Evolutionary conservation across 768 basidiomycete species (phyloP).

Genomic region (Mrakia blollopis): DNA sequence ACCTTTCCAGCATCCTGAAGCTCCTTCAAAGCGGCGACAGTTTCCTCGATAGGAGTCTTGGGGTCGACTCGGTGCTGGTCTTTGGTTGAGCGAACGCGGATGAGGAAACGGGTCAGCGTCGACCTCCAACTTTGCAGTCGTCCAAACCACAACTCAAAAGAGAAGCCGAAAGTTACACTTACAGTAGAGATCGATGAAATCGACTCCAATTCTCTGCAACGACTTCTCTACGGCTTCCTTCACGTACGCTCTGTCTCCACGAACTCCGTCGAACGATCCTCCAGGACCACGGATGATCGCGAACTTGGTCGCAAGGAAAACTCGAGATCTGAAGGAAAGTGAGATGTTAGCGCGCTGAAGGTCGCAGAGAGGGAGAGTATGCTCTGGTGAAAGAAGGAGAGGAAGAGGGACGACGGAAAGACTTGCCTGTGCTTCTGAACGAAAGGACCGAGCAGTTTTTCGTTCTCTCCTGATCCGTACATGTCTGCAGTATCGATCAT

Average conservation of each 20-base stretch:
- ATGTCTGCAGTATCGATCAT: constrained; percentile 13
- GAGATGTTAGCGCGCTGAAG: too few relatives aligned
- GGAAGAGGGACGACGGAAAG: neutral
- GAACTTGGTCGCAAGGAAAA: constrained; percentile 40
- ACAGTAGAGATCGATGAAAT: constrained; percentile 29
- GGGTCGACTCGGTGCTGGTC: constrained; percentile 42
- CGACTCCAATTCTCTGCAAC: constrained; percentile 23
- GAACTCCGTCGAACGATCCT: constrained; percentile 16
- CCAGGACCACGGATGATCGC: constrained; percentile 19
- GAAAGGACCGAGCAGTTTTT: constrained; percentile 16
- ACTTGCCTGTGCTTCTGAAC: constrained; percentile 6
- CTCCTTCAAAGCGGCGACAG: constrained; percentile 53
- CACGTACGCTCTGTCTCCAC: constrained; percentile 33
- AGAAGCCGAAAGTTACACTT: neutral
- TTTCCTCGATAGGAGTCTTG: constrained; percentile 41
- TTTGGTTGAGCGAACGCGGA: neutral
- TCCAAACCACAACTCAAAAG: neutral
- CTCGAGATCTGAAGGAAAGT: too few relatives aligned
- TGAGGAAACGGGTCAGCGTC: neutral
- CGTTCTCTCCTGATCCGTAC: constrained; percentile 5
- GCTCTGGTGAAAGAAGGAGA: constrained; percentile 12
- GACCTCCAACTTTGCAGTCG: neutral
- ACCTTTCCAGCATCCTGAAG: constrained; percentile 45
- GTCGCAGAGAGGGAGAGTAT: too few relatives aligned
- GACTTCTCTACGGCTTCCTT: constrained; percentile 17